A percentile compares a stretch with the other conserved stretches of the same genome.
phyloP scores from a whole-genome alignment of 2,329 filamentous ascomycete genomes.

The Drechslera avenae region DNA sequence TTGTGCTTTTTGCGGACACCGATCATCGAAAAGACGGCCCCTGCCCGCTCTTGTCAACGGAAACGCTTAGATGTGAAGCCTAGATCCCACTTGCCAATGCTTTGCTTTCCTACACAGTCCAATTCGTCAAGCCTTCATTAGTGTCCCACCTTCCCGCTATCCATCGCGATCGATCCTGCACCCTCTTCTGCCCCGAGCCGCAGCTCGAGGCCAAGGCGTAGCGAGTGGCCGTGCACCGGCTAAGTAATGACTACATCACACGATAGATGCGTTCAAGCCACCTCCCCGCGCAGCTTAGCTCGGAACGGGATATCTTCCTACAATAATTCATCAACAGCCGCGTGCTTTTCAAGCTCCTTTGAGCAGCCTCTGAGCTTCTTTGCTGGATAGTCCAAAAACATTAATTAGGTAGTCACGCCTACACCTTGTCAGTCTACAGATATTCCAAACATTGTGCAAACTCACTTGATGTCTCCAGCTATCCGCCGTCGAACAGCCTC shows the following conservation, averaged over 20 bases:
- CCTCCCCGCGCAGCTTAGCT: background rate
- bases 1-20: slow-evolving; percentile 8
- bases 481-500: slow-evolving; percentile 72
- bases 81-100: slow-evolving; percentile 14
- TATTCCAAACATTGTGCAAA: slow-evolving; percentile 32
- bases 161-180: slow-evolving; percentile 14
- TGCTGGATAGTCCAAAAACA: slow-evolving; percentile 61
- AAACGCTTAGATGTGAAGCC: slow-evolving; percentile 11
- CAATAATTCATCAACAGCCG: background rate
- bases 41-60: slow-evolving; percentile 2
- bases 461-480: slow-evolving; percentile 77
- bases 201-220: slow-evolving; percentile 6
- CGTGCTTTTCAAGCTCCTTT: slow-evolving; percentile 23
- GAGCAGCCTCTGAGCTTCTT: slow-evolving; percentile 58
- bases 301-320: background rate
- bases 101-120: slow-evolving; percentile 12
- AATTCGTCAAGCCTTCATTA: slow-evolving; percentile 12
- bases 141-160: slow-evolving; percentile 13
- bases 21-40: slow-evolving; percentile 15
- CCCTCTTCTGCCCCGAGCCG: slow-evolving; percentile 3
- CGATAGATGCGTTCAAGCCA: background rate
- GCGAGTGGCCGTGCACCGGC: background rate
- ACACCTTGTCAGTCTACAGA: slow-evolving; percentile 4
- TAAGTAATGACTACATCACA: slow-evolving; percentile 6
- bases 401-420: slow-evolving; percentile 69